Conservation (phyloP, 768 basidiomycete genomes). For the Russula emetica region DNA sequence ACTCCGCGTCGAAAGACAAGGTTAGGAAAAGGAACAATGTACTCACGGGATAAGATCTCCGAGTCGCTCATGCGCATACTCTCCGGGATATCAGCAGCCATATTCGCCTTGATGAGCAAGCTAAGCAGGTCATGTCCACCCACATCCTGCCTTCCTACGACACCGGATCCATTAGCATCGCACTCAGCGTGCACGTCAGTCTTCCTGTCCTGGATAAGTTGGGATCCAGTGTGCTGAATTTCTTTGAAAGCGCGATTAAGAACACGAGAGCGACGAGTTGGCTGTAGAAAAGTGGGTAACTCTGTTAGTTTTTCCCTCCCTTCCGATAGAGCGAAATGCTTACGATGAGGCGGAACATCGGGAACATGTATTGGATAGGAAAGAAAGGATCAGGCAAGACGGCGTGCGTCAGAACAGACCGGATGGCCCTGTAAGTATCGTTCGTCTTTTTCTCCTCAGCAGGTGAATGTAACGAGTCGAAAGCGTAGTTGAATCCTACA, state of each 20-base stretch:
- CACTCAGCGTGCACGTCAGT: slow-evolving; percentile 29
- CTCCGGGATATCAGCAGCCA: slow-evolving; percentile 32
- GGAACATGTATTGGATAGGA: slow-evolving; percentile 37
- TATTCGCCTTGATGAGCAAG: slow-evolving; percentile 34
- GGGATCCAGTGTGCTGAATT: slow-evolving; percentile 48
- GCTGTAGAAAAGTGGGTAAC: slow-evolving; percentile 25
- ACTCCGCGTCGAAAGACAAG: neutral
- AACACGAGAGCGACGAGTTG: slow-evolving; percentile 26
- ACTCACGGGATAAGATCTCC: slow-evolving; percentile 33
- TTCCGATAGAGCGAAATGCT: slow-evolving; percentile 18
- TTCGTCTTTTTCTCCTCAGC: slow-evolving; percentile 28
- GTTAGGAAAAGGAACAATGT: neutral
- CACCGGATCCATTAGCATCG: neutral
- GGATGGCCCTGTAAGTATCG: slow-evolving; percentile 36
- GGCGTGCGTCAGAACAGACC: slow-evolving; percentile 31
- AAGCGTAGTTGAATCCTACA: slow-evolving; percentile 40
- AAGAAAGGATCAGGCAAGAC: slow-evolving; percentile 29
- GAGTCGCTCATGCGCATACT: slow-evolving; percentile 32
- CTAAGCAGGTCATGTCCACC: slow-evolving; percentile 32
- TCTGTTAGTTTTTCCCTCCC: neutral
- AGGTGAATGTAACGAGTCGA: slow-evolving; percentile 33
- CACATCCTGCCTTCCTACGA: slow-evolving; percentile 25
- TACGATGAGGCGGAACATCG: slow-evolving; percentile 40
- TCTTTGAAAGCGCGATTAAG: slow-evolving; percentile 36
- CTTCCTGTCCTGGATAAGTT: slow-evolving; percentile 51